A percentile compares a stretch with the other conserved stretches of the same genome.
Conservation (phyloP, 1,139 yeast genomes). For the Candida pseudocylindracea region DNA sequence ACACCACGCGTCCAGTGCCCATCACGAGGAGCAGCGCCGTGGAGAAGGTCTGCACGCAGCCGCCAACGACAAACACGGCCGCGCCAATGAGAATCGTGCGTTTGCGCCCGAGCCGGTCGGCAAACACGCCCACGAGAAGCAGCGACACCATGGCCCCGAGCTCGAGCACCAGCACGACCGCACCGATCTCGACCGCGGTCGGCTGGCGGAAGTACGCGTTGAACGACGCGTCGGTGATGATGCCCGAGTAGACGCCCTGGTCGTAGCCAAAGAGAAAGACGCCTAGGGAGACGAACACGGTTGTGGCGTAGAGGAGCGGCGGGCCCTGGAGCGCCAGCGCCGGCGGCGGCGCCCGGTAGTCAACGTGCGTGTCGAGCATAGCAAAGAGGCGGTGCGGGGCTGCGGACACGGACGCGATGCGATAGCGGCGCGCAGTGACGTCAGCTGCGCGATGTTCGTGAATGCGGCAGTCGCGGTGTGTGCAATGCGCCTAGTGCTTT, state of each 20-base stretch:
- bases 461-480: too few species aligned
- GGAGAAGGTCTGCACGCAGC: constrained; percentile 19
- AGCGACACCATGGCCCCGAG: constrained; percentile 28
- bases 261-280: constrained; percentile 29
- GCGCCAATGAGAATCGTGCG: constrained; percentile 26
- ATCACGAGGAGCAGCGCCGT: constrained; percentile 19
- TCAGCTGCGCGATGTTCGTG: too few species aligned
- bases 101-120: constrained; percentile 13
- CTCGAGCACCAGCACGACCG: constrained; percentile 27
- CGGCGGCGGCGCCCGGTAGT: constrained; percentile 14
- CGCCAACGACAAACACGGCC: constrained; percentile 24
- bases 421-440: too few species aligned
- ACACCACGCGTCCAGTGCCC: constrained; percentile 24
- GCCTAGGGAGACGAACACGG: constrained; percentile 64
- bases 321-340: constrained; percentile 16
- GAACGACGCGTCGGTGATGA: constrained; percentile 19
- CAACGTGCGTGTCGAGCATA: constrained; percentile 14
- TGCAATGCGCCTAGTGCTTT: too few species aligned
- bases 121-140: constrained; percentile 19
- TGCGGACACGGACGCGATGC: too few species aligned
- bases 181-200: constrained; percentile 20
- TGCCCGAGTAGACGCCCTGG: constrained; percentile 1
- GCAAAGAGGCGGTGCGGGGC: constrained; percentile 6
- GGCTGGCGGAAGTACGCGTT: constrained; percentile 23
- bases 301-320: constrained; percentile 43